These are phyloP conservation scores for Teratosphaeria viscida DNA, from an alignment of 2,329 filamentous ascomycete genomes.

Conservation along the genomic window DNA sequence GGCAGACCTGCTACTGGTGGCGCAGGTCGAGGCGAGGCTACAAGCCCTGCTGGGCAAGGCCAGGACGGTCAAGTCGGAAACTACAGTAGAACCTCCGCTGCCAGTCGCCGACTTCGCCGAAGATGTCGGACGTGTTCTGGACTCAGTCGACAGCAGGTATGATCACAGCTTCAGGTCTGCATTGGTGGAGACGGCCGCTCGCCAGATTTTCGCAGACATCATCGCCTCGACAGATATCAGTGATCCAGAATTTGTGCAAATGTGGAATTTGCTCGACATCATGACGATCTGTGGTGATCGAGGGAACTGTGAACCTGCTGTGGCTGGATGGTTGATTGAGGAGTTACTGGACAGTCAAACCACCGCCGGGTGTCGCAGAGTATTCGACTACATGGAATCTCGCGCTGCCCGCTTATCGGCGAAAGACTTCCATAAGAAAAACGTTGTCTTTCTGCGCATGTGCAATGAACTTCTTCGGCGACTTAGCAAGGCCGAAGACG, in stretches of 20 bases:
- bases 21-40: conserved; percentile 21
- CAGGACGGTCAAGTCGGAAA: conserved; percentile 28
- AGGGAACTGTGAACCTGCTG: conserved; percentile 57
- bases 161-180: conserved; percentile 35
- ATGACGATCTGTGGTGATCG: conserved; percentile 68
- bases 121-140: conserved; percentile 16
- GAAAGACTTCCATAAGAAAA: conserved; percentile 69
- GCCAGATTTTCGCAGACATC: conserved; percentile 59
- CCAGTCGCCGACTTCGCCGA: conserved; percentile 30
- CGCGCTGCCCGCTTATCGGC: conserved; percentile 79
- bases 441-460: conserved; percentile 77
- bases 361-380: conserved; percentile 76
- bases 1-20: conserved; percentile 18
- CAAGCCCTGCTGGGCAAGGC: conserved; percentile 32
- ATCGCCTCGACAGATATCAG: conserved; percentile 56
- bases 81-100: conserved; percentile 35
- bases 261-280: conserved; percentile 92
- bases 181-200: conserved; percentile 72
- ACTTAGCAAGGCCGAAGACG: conserved; percentile 90
- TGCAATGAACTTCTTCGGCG: conserved; percentile 93
- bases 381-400: conserved; percentile 94
- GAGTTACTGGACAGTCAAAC: conserved; percentile 94
- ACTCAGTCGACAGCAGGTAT: conserved; percentile 16
- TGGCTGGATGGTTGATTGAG: conserved; percentile 85
- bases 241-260: conserved; percentile 63